phyloP scores from a whole-genome alignment of 2,329 filamentous ascomycete species.

The Myriosclerotinia duriaeana region DNA sequence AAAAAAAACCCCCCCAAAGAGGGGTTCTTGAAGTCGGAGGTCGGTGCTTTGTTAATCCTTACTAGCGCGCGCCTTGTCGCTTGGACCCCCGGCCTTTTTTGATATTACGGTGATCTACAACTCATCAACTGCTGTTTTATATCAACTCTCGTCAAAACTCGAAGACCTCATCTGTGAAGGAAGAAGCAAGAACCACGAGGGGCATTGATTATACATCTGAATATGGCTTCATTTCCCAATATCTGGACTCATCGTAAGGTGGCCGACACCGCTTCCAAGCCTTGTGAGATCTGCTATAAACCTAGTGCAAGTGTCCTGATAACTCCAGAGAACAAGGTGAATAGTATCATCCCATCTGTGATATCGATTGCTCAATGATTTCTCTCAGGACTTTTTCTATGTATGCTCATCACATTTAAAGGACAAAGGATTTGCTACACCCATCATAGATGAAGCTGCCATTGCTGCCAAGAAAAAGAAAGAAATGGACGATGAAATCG shows the following conservation, averaged over 20 bases:
- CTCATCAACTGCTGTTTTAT: conserved; percentile 12
- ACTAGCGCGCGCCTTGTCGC: conserved; percentile 14
- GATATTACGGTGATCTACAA: conserved; percentile 14
- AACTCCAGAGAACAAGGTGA: conserved; percentile 83
- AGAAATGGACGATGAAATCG: conserved; percentile 64
- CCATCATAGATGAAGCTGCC: conserved; percentile 68
- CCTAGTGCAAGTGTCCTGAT: conserved; percentile 83
- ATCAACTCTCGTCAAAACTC: not conserved
- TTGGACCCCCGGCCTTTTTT: not conserved
- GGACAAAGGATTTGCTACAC: conserved; percentile 76
- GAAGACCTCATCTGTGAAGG: not conserved
- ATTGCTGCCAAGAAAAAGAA: conserved; percentile 59
- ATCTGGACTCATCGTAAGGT: conserved; percentile 83
- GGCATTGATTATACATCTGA: not conserved
- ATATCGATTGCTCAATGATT: conserved; percentile 12
- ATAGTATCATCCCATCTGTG: not conserved
- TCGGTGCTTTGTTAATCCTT: conserved; percentile 11
- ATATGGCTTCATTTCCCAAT: conserved; percentile 61
- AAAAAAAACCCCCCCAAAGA: not conserved
- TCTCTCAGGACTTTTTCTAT: conserved; percentile 79
- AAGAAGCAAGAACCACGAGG: not conserved
- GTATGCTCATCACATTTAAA: conserved; percentile 80
- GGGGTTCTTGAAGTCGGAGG: conserved; percentile 15
- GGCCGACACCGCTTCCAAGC: conserved; percentile 76
- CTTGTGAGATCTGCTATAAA: conserved; percentile 91